Evolutionary conservation across 225 moss, liverwort and hornwort genomes (phyloP).

Genomic region (Bryoerythrophyllum caledonicum): DNA sequence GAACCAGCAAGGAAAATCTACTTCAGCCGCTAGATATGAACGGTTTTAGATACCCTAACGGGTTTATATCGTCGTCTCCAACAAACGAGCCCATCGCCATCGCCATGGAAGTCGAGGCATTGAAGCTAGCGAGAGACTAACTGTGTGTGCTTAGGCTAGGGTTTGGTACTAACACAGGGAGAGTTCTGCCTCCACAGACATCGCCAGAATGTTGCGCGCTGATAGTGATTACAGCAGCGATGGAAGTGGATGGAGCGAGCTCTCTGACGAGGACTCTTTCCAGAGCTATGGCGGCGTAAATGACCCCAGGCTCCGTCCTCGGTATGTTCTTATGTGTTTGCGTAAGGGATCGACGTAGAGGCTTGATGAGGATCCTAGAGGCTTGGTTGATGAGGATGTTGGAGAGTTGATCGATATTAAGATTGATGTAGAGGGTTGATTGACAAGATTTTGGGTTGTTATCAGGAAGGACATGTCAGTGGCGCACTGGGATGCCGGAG

Average conservation of each 20-base stretch:
- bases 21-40: neutral
- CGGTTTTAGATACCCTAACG: neutral
- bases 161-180: no score
- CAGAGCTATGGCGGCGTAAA: constrained; percentile 26
- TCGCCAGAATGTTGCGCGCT: constrained; percentile 26
- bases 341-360: neutral
- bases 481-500: constrained; percentile 76
- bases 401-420: neutral
- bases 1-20: no score
- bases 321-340: constrained; percentile 21
- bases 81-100: constrained; percentile 11
- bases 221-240: constrained; percentile 30
- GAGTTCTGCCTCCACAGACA: neutral
- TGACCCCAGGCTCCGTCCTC: constrained; percentile 39
- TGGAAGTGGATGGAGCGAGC: constrained; percentile 29
- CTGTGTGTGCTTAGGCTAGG: no score
- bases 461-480: constrained; percentile 66
- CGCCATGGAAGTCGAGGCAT: constrained; percentile 12
- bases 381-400: neutral
- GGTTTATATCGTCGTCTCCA: neutral
- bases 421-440: neutral
- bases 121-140: no score
- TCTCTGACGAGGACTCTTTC: constrained; percentile 32
- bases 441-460: neutral
- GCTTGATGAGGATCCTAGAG: neutral